These are phyloP conservation scores for Sphagnum contortum DNA, from an alignment of 225 moss, liverwort and hornwort genomes.

Conservation along the genomic window DNA sequence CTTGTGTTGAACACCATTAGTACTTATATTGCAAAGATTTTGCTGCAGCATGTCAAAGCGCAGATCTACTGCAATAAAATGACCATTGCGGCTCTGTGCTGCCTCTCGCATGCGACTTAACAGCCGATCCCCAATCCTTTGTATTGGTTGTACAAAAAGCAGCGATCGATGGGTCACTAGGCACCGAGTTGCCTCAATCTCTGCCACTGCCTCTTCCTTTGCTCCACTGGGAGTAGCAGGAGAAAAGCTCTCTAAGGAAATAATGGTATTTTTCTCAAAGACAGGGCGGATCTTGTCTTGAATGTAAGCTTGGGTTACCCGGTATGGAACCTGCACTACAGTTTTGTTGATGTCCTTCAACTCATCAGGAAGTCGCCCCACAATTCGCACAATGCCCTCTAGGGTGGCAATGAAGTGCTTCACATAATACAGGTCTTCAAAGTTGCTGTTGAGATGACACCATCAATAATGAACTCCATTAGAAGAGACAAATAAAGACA, in stretches of 20 bases:
- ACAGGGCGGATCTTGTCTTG: conserved; percentile 39
- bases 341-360: conserved; percentile 18
- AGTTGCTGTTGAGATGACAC: conserved; percentile 33
- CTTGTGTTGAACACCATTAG: conserved; percentile 8
- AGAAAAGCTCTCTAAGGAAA: conserved; percentile 34
- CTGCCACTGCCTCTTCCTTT: conserved; percentile 17
- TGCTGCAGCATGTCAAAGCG: conserved; percentile 30
- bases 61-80: conserved; percentile 51
- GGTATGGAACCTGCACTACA: conserved; percentile 31
- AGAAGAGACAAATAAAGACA: not conserved
- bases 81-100: conserved; percentile 27
- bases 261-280: conserved; percentile 22
- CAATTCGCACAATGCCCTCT: conserved; percentile 52
- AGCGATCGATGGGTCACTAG: conserved; percentile 39
- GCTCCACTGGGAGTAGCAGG: conserved; percentile 12
- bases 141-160: conserved; percentile 28
- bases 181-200: conserved; percentile 36
- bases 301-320: conserved; percentile 30
- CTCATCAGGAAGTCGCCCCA: conserved; percentile 35
- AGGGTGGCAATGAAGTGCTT: conserved; percentile 53
- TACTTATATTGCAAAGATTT: conserved; percentile 30
- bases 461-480: not conserved
- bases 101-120: conserved; percentile 54
- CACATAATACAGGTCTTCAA: conserved; percentile 60
- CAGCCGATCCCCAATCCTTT: conserved; percentile 51